A percentile compares a stretch with the other conserved stretches of the same genome.
These are phyloP conservation scores for Erodium texanum DNA, from an alignment of 441 rosid species.

Conservation along the genomic window DNA sequence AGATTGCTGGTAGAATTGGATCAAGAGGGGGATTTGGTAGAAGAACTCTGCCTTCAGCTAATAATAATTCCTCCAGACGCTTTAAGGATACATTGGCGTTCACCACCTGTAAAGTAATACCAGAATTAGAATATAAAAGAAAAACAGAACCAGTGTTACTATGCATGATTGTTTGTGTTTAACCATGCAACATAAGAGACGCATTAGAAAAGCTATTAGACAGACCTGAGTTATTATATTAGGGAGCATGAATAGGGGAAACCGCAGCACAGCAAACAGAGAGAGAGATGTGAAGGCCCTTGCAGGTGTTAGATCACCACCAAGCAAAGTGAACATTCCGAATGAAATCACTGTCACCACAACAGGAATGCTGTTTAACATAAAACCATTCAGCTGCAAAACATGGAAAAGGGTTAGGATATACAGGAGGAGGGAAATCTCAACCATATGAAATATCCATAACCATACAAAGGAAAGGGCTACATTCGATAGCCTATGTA, in stretches of 20 bases:
- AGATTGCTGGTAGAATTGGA: conserved; percentile 63
- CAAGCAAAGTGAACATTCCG: conserved; percentile 91
- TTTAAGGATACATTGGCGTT: conserved; percentile 89
- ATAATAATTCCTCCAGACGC: conserved; percentile 89
- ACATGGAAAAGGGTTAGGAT: conserved; percentile 25
- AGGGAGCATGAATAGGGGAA: conserved; percentile 93
- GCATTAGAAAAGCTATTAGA: conserved; percentile 16
- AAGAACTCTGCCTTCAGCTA: conserved; percentile 85
- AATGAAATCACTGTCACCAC: conserved; percentile 87
- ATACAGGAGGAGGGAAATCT: background rate
- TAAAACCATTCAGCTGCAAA: conserved; percentile 68
- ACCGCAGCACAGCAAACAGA: conserved; percentile 91
- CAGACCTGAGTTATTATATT: conserved; percentile 88
- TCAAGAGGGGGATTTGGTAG: conserved; percentile 87
- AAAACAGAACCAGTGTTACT: conserved; percentile 10
- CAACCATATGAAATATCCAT: background rate
- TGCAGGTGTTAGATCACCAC: conserved; percentile 98
- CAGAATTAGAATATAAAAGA: conserved; percentile 15
- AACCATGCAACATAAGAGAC: background rate
- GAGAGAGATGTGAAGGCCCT: conserved; percentile 97
- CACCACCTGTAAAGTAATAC: conserved; percentile 47
- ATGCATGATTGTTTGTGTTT: background rate
- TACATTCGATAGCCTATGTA: background rate
- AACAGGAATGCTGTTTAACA: conserved; percentile 86
- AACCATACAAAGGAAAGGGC: background rate